Conservation (phyloP, 371 early-diverging fungal genomes). For the Syncephalis plumigaleata region DNA sequence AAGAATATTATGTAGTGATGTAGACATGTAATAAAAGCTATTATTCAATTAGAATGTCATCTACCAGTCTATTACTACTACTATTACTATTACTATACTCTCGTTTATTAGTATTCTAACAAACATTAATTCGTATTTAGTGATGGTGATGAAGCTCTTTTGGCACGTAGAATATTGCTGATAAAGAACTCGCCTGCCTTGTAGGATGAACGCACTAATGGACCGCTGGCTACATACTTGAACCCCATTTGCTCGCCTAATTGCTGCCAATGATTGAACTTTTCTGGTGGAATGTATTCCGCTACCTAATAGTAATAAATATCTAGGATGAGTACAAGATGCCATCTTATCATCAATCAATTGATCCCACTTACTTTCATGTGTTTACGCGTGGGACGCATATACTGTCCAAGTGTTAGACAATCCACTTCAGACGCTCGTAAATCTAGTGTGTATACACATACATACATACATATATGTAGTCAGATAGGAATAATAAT, state of each 20-base stretch:
- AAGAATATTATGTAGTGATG: too few species aligned
- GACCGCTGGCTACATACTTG: constrained; percentile 89
- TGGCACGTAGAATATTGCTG: constrained; percentile 44
- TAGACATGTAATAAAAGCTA: too few species aligned
- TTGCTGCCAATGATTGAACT: constrained; percentile 80
- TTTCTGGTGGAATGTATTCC: constrained; percentile 85
- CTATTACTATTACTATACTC: too few species aligned
- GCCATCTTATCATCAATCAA: too few species aligned
- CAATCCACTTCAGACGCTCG: constrained; percentile 80
- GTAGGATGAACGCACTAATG: constrained; percentile 88
- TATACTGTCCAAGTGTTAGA: constrained; percentile 96
- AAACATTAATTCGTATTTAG: too few species aligned
- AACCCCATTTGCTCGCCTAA: constrained; percentile 80
- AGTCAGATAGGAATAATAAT: too few species aligned
- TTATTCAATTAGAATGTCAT: too few species aligned
- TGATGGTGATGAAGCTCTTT: too few species aligned
- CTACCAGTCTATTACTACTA: too few species aligned
- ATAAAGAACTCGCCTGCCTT: constrained; percentile 97
- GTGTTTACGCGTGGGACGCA: constrained; percentile 96
- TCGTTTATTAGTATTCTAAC: too few species aligned
- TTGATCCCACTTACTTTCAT: constrained; percentile 95
- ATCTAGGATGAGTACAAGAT: too few species aligned
- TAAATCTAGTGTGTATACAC: constrained; percentile 28
- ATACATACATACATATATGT: constrained; percentile 1
- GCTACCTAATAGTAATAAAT: constrained; percentile 5